Evolutionary conservation across 805 yeast genomes (phyloP).

Genomic region (Peterozyma toletana): DNA sequence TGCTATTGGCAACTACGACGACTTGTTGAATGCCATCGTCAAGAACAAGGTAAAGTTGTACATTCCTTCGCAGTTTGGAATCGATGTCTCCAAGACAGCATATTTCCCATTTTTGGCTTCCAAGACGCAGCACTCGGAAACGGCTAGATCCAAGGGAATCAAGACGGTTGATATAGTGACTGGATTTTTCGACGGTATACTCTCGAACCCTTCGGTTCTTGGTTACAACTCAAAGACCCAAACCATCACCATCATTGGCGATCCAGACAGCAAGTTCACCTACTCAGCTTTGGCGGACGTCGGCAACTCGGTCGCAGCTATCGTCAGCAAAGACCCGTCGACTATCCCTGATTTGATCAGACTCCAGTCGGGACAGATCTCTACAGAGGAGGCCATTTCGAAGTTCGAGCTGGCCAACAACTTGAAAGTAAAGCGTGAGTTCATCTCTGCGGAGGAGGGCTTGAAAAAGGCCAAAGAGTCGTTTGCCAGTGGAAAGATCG

Average conservation of each 20-base stretch:
- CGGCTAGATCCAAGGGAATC: conserved; percentile 34
- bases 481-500: conserved; percentile 23
- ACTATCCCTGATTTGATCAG: conserved; percentile 36
- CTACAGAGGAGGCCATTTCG: conserved; percentile 29
- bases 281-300: conserved; percentile 32
- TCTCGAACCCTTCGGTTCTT: conserved; percentile 25
- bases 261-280: conserved; percentile 26
- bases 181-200: conserved; percentile 27
- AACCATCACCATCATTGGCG: conserved; percentile 31
- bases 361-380: conserved; percentile 32
- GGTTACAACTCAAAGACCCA: conserved; percentile 30
- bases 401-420: conserved; percentile 32
- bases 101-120: conserved; percentile 25
- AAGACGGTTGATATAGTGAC: conserved; percentile 39
- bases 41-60: neutral
- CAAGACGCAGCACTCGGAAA: conserved; percentile 29
- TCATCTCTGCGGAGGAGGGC: conserved; percentile 23
- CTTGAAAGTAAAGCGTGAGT: conserved; percentile 25
- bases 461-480: conserved; percentile 22
- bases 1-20: neutral
- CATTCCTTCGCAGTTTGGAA: conserved; percentile 1
- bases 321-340: conserved; percentile 29
- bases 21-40: neutral
- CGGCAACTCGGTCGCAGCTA: conserved; percentile 33
- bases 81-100: neutral